Base-by-base conservation (phyloP, 169 alveolate genomes). In the Plasmodium relictum region DNA sequence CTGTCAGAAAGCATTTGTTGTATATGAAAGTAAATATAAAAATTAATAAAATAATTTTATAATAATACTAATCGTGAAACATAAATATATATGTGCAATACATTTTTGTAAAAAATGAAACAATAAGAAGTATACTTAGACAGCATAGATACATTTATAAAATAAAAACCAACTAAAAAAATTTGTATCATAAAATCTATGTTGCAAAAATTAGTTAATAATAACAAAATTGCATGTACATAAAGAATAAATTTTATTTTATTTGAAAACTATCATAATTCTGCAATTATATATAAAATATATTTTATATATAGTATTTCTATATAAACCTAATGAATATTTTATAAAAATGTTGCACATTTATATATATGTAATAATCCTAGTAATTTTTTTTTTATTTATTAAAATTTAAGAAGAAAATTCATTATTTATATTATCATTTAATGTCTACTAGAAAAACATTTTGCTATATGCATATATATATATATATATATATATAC, bases 1-100 rank as follows among this genome's bases (percentile, higher is more conserved):
- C 39, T 48, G 74, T 31, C 78, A 45, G 59, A 78, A 78, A 58
- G 89, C 89, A 24, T 78, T 78, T 69, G 78, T 78, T 58, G 31
- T 78, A 63, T 78, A 78, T 65, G 89, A 78, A 78, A 48, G 89
- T 78, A 78, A 78, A 48, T 26, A 41, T 12, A 78, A 65, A 63
- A 59, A 50, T 26, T 45, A 56, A 56, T 70, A 71, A 59, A 71
- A 71, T 66, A 39, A 10, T 71, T 71, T 71, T 18, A 18, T 10
- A 22, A 16, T 42, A 16, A 14, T 10, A 22, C 2, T 24, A 71
- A n/a, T 2, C 22, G 41, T 16, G 12, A 42, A 62, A 50, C 39
- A 16, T 50, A 52, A 12, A 41, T 52, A 59, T 31, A 18, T 31
- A 31, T 3, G 3, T 31, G 4, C 18, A 6, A 26, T 52, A 42